Evolutionary conservation across 2,329 filamentous ascomycete species (phyloP).

Genomic region (Rhexocercosporidium sp.): DNA sequence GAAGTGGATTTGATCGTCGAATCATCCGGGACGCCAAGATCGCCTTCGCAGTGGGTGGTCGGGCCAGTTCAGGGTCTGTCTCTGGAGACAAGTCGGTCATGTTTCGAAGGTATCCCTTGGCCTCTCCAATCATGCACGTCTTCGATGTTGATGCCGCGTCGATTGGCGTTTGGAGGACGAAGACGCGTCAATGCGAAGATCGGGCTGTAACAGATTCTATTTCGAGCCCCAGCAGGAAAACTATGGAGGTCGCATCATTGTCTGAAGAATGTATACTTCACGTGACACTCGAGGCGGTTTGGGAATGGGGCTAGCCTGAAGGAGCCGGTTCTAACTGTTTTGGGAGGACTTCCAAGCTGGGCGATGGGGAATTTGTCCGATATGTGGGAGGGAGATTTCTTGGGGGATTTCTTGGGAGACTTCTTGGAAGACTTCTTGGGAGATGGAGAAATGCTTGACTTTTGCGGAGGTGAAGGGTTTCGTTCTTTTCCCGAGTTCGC

Average conservation of each 20-base stretch:
- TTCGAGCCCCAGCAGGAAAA: not conserved
- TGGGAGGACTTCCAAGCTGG: not conserved
- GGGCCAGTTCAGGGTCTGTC: not conserved
- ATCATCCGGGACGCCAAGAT: conserved; percentile 9
- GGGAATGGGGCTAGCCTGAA: not conserved
- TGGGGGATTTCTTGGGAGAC: not conserved
- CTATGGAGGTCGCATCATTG: conserved; percentile 1
- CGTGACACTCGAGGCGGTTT: not conserved
- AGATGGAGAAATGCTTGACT: conserved; percentile 3
- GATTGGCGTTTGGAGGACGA: not conserved
- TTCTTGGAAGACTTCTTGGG: not conserved
- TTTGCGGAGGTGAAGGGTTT: not conserved
- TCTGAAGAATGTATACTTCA: not conserved
- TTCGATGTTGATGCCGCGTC: not conserved
- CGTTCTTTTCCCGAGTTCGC: not conserved
- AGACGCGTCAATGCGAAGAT: conserved; percentile 10
- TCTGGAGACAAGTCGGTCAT: not conserved
- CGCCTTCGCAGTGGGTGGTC: not conserved
- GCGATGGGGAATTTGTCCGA: not conserved
- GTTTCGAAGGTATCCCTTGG: not conserved
- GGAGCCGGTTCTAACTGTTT: not conserved
- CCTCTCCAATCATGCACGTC: not conserved
- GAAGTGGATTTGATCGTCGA: conserved; percentile 1
- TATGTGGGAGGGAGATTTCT: not conserved
- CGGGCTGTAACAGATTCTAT: conserved; percentile 8